Percentiles rank a stretch among this genome's conserved stretches.
phyloP scores from a whole-genome alignment of 2,329 filamentous ascomycete genomes.

The Ceratocystis lukuohia region DNA sequence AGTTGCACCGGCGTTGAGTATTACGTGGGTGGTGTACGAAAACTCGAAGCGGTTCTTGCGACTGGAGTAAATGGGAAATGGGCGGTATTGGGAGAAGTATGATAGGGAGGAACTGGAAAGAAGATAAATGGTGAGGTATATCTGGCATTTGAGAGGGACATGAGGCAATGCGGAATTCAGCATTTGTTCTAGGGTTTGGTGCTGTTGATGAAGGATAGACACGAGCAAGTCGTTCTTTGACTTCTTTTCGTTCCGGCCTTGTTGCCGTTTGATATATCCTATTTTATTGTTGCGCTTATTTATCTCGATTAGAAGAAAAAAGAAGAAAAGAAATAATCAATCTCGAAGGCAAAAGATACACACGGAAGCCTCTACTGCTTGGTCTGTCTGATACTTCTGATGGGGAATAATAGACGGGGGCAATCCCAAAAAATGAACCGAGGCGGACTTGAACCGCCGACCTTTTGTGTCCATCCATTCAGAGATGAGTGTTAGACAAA shows the following conservation, averaged over 20 bases:
- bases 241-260: not conserved
- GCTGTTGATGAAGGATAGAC: slow-evolving; percentile 14
- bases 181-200: slow-evolving; percentile 41
- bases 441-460: slow-evolving; percentile 18
- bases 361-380: not conserved
- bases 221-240: slow-evolving; percentile 3
- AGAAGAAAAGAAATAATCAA: too few species aligned
- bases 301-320: not conserved
- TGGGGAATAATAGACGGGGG: not conserved
- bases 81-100: slow-evolving; percentile 1
- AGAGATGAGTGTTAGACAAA: slow-evolving; percentile 12
- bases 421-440: not conserved
- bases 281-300: not conserved
- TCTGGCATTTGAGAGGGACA: slow-evolving; percentile 16
- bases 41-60: slow-evolving; percentile 64
- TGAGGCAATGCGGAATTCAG: slow-evolving; percentile 31
- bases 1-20: slow-evolving; percentile 88
- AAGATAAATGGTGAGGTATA: slow-evolving; percentile 17
- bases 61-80: slow-evolving; percentile 30
- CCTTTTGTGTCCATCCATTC: slow-evolving; percentile 16
- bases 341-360: too few species aligned
- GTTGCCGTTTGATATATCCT: slow-evolving; percentile 1
- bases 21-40: slow-evolving; percentile 88
- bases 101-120: not conserved
- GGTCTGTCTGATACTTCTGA: not conserved